phyloP scores from a whole-genome alignment of 257 asterid genomes.

The Cruciata laevipes region DNA sequence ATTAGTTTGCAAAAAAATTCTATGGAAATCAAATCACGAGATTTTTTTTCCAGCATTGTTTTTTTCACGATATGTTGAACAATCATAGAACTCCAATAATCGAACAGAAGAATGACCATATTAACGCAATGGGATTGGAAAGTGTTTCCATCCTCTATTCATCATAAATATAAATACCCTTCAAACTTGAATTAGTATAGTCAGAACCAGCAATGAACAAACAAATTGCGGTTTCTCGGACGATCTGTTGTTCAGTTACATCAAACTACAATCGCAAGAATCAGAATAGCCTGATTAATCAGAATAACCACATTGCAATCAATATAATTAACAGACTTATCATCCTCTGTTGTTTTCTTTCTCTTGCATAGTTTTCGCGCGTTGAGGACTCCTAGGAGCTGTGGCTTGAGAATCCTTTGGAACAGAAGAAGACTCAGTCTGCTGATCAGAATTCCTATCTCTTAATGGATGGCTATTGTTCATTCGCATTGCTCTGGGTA shows the following conservation, averaged over 20 bases:
- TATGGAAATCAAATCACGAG: too few relatives aligned
- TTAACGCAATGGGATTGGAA: too few relatives aligned
- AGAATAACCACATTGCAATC: neutral
- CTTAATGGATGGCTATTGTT: conserved; percentile 43
- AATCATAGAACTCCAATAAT: neutral
- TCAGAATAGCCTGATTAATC: conserved; percentile 14
- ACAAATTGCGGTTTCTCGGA: conserved; percentile 11
- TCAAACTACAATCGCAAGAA: neutral
- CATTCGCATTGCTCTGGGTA: conserved; percentile 67
- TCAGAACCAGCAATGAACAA: conserved; percentile 15
- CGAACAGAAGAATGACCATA: too few relatives aligned
- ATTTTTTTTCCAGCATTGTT: too few relatives aligned
- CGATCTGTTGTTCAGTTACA: neutral
- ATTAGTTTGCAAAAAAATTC: too few relatives aligned
- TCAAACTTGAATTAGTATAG: neutral
- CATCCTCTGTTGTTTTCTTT: conserved; percentile 59
- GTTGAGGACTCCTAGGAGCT: conserved; percentile 39
- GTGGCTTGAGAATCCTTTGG: conserved; percentile 26
- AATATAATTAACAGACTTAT: conserved; percentile 7
- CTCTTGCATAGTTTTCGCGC: conserved; percentile 32
- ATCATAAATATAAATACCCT: neutral
- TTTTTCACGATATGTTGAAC: neutral
- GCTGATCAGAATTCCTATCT: conserved; percentile 57
- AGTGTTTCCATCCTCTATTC: neutral
- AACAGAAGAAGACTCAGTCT: conserved; percentile 23